Percentiles rank a stretch among this genome's conserved stretches.
These are phyloP conservation scores for Pythium dissotocum DNA, from an alignment of 352 stramenopile species.

Conservation along the genomic window DNA sequence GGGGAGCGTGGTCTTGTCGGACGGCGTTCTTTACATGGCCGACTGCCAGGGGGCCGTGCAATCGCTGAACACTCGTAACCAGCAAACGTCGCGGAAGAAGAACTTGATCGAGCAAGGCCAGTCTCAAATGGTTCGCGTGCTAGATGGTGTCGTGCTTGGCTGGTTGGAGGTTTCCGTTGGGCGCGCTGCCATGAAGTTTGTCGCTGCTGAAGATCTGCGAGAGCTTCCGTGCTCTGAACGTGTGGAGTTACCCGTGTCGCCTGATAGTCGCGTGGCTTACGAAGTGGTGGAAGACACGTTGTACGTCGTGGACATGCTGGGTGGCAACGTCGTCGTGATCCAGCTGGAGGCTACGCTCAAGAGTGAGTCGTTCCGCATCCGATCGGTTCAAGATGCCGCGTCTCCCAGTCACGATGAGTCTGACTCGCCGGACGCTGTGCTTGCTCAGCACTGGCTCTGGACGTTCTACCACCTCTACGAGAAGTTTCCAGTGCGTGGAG, in stretches of 20 bases:
- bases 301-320: constrained; percentile 19
- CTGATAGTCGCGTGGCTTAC: neutral
- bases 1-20: constrained; percentile 17
- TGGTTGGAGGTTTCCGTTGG: neutral
- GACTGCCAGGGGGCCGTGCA: constrained; percentile 37
- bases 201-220: neutral
- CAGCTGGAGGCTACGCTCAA: constrained; percentile 30
- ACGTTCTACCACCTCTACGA: constrained; percentile 38
- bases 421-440: constrained; percentile 23
- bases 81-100: constrained; percentile 42
- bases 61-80: constrained; percentile 44
- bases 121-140: constrained; percentile 34
- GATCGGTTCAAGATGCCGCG: constrained; percentile 29
- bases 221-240: neutral
- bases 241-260: neutral
- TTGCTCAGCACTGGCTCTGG: constrained; percentile 37
- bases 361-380: constrained; percentile 59
- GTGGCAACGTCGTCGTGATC: constrained; percentile 10
- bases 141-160: constrained; percentile 26
- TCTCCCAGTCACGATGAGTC: constrained; percentile 19
- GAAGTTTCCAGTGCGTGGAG: constrained; percentile 36
- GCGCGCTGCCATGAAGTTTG: neutral
- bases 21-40: constrained; percentile 32
- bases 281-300: neutral
- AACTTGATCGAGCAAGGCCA: constrained; percentile 16